Percentiles rank a stretch among this genome's conserved stretches.
These are phyloP conservation scores for Ajuga chamaepitys DNA, from an alignment of 257 asterid genomes.

Conservation along the genomic window DNA sequence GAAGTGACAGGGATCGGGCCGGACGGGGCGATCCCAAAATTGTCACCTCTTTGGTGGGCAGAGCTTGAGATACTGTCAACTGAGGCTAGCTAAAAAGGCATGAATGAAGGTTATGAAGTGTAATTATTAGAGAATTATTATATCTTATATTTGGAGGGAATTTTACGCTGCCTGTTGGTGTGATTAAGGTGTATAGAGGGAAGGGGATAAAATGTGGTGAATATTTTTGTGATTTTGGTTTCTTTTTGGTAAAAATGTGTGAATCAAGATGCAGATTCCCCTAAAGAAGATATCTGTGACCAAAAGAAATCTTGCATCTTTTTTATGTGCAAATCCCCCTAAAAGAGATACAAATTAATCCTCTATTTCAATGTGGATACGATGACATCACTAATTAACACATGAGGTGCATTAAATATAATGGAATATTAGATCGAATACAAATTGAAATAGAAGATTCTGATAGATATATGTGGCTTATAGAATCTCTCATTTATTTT, in stretches of 20 bases:
- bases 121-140: constrained; percentile 8
- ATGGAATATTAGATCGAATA: too few relatives aligned
- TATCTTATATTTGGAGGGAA: constrained; percentile 7
- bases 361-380: too few relatives aligned
- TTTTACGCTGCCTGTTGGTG: constrained; percentile 11
- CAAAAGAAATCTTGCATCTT: too few relatives aligned
- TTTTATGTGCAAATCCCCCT: too few relatives aligned
- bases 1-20: constrained; percentile 68
- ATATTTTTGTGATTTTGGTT: constrained; percentile 4
- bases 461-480: too few relatives aligned
- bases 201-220: constrained; percentile 12
- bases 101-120: constrained; percentile 10
- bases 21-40: constrained; percentile 75
- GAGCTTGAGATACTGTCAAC: constrained; percentile 78
- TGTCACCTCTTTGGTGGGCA: constrained; percentile 97
- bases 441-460: too few relatives aligned
- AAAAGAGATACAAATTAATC: too few relatives aligned
- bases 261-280: background rate
- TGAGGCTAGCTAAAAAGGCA: constrained; percentile 33
- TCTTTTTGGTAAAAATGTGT: constrained; percentile 13
- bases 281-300: too few relatives aligned
- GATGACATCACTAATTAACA: too few relatives aligned
- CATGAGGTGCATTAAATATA: too few relatives aligned
- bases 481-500: too few relatives aligned
- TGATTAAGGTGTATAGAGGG: constrained; percentile 12